These are phyloP conservation scores for Crithidia fasciculata DNA, from an alignment of 208 protist genomes.

Conservation along the genomic window DNA sequence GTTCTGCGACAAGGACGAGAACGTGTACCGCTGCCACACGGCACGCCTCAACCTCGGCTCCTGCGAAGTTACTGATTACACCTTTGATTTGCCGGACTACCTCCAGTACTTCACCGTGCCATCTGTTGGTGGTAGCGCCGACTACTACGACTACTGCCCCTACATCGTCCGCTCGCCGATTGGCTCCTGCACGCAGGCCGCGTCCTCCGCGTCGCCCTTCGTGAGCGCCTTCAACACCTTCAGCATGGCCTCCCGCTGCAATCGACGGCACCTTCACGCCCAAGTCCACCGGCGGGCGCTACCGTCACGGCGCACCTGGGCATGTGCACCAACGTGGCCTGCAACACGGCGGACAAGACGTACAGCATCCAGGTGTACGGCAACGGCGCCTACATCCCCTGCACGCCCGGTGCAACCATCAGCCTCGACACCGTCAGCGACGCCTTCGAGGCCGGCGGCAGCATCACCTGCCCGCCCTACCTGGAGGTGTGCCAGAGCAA, in stretches of 20 bases:
- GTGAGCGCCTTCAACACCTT: constrained; percentile 15
- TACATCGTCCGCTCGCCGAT: constrained; percentile 21
- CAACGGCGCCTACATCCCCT: not conserved
- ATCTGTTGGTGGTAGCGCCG: constrained; percentile 5
- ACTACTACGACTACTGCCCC: constrained; percentile 68
- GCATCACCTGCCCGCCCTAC: constrained; percentile 19
- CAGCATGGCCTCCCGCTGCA: constrained; percentile 9
- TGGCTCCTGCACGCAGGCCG: constrained; percentile 19
- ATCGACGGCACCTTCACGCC: constrained; percentile 17
- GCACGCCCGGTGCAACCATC: not conserved
- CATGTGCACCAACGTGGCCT: not conserved
- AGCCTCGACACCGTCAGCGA: not conserved
- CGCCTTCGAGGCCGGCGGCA: constrained; percentile 10
- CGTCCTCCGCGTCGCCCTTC: not conserved
- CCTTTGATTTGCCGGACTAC: constrained; percentile 14
- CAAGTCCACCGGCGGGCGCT: not conserved
- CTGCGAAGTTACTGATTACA: constrained; percentile 24
- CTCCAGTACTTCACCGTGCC: constrained; percentile 59
- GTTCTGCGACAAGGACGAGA: constrained; percentile 42
- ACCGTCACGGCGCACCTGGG: not conserved
- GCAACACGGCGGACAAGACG: not conserved
- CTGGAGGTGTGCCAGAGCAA: constrained; percentile 25
- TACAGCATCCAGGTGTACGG: constrained; percentile 12
- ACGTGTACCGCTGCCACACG: constrained; percentile 32
- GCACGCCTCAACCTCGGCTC: constrained; percentile 34